Evolutionary conservation across 140 eudicot species (phyloP), one percentile per base, ranked within the genome.

Genomic region (Cichorium intybus): DNA sequence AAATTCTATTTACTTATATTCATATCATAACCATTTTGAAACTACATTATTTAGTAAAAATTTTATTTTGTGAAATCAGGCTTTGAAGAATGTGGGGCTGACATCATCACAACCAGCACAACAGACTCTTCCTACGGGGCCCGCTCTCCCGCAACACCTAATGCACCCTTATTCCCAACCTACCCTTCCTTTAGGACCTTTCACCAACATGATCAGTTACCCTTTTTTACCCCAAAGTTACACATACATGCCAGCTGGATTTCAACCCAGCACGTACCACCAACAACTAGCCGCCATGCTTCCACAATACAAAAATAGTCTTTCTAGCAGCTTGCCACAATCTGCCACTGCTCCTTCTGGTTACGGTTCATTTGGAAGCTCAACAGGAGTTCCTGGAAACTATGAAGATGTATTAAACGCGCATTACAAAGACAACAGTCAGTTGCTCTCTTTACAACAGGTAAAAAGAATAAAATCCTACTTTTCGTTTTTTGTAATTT

Each of bases 181-280:
- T 28, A 60, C 84, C n/a, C 84, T 83, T 64, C 95, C 94, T 12
- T 37, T 85, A 76, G 89, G 95, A 21, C 84, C 84, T 15, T 85
- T 62, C 60, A 67, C 93, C 18, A 88, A 83, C 74, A 86, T 93
- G 95, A 76, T 93, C 4, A 64, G 94, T 57, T 89, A 88, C 62
- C 95, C 97, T 1, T 84, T 69, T 37, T 56, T 93, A 72, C 90
- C 94, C 6, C 99, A 83, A 57, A 85, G 81, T 59, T 86, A 93
- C 56, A 53, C 89, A 9, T 93, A 88, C 56, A 70, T 93, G 95
- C 97, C 99, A n/a, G 80, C 94, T 67, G 97, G 86, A 45, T 93
- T 81, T 60, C 97, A 85, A 68, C 99, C 86, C 47, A 93, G 51
- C 56, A 37, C 87, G 0, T 85, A 85, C 68, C 95, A 89, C 75